Percentiles rank a stretch among this genome's conserved stretches.
phyloP scores from a whole-genome alignment of 2,329 filamentous ascomycete genomes.

The Cordyceps tenuipes region DNA sequence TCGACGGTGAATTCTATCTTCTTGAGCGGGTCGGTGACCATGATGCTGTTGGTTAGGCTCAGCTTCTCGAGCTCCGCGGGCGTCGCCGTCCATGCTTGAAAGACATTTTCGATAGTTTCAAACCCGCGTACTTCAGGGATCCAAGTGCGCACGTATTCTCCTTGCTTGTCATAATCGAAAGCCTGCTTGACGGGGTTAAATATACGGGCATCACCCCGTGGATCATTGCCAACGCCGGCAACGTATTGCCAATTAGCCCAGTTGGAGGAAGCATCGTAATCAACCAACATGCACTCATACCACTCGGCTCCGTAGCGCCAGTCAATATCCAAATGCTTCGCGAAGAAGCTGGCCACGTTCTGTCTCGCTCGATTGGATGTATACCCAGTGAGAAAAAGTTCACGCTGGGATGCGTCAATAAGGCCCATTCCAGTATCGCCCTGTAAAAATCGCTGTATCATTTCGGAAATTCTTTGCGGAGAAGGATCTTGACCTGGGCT shows the following conservation, averaged over 20 bases:
- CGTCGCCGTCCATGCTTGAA: conserved; percentile 61
- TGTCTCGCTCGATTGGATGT: conserved; percentile 69
- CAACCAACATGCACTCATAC: conserved; percentile 67
- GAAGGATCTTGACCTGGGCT: conserved; percentile 29
- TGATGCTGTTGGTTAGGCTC: conserved; percentile 49
- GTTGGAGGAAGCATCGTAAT: conserved; percentile 69
- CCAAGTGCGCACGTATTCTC: conserved; percentile 65
- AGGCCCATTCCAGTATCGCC: conserved; percentile 68
- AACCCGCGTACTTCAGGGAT: conserved; percentile 56
- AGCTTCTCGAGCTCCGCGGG: conserved; percentile 48
- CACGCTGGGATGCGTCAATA: conserved; percentile 69
- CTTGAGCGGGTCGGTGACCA: conserved; percentile 60
- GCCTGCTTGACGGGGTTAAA: conserved; percentile 80
- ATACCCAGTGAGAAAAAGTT: conserved; percentile 67
- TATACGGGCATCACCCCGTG: conserved; percentile 59
- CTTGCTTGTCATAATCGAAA: conserved; percentile 65
- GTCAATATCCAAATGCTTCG: conserved; percentile 66
- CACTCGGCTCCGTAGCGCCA: conserved; percentile 77
- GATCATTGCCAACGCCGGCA: conserved; percentile 72
- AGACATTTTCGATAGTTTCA: conserved; percentile 48
- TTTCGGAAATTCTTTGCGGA: conserved; percentile 35
- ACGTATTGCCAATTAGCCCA: conserved; percentile 84
- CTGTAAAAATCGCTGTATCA: conserved; percentile 50
- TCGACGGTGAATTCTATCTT: conserved; percentile 56
- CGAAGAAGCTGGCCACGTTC: conserved; percentile 66